phyloP scores from a whole-genome alignment of 305 asterid genomes.

The Fraxinus dipetala region DNA sequence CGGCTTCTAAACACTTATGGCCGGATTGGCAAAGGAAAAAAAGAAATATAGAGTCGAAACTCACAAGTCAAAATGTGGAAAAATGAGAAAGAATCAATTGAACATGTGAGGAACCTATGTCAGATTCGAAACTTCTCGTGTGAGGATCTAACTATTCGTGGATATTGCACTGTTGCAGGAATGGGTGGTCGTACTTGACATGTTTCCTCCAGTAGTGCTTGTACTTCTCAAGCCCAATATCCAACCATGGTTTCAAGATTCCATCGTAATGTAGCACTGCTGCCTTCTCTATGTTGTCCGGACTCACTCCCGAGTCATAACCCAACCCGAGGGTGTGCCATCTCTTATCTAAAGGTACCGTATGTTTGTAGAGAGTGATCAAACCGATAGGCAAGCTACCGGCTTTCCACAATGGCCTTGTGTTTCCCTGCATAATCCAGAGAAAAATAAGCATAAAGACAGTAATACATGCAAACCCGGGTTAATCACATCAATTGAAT shows the following conservation, averaged over 20 bases:
- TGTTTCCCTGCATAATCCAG: conserved; percentile 50
- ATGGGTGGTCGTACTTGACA: conserved; percentile 66
- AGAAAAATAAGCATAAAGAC: conserved; percentile 16
- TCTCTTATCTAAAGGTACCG: conserved; percentile 49
- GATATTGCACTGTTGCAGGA: conserved; percentile 75
- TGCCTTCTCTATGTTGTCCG: conserved; percentile 53
- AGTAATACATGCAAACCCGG: background rate
- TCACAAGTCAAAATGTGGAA: conserved; percentile 39
- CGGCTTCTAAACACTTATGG: conserved; percentile 27
- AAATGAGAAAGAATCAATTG: conserved; percentile 47
- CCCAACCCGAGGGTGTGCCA: conserved; percentile 92
- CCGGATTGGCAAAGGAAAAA: background rate
- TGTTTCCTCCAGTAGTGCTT: conserved; percentile 63
- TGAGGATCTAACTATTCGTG: conserved; percentile 41
- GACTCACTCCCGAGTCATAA: conserved; percentile 46
- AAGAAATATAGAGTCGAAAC: conserved; percentile 24
- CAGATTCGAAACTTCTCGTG: conserved; percentile 13
- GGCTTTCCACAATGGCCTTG: conserved; percentile 53
- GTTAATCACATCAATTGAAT: background rate
- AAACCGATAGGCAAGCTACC: conserved; percentile 93
- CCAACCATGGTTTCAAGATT: conserved; percentile 84
- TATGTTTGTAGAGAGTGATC: conserved; percentile 66
- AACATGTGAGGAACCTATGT: conserved; percentile 11
- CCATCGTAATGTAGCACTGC: conserved; percentile 86
- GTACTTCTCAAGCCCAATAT: conserved; percentile 68